These are phyloP conservation scores for Globisporangium cystogenes DNA, from an alignment of 352 stramenopile genomes.

Conservation along the genomic window DNA sequence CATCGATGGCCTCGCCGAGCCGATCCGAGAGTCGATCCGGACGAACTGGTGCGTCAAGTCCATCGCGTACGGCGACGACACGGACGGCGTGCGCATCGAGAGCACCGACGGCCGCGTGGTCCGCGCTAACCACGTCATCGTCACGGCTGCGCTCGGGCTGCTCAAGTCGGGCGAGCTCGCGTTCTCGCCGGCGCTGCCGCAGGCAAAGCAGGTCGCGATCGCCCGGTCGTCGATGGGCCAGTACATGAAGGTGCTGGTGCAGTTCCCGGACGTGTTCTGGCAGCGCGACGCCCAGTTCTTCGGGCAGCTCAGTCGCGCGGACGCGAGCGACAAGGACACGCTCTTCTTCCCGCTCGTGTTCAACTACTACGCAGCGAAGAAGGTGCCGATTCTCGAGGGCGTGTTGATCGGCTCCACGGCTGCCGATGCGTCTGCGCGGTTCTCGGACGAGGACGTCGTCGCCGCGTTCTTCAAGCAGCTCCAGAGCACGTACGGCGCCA, in stretches of 20 bases:
- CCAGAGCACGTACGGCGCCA: conserved; percentile 31
- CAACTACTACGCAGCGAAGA: conserved; percentile 53
- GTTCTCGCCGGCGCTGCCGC: conserved; percentile 46
- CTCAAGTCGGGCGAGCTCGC: conserved; percentile 35
- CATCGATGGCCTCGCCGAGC: conserved; percentile 25
- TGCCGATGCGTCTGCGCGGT: conserved; percentile 22
- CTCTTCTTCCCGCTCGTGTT: conserved; percentile 51
- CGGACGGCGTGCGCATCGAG: conserved; percentile 17
- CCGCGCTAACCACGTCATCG: conserved; percentile 35
- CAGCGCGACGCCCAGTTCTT: conserved; percentile 37
- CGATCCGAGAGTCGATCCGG: conserved; percentile 25
- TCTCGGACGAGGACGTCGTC: conserved; percentile 40
- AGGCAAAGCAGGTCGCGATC: conserved; percentile 35
- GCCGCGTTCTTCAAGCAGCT: conserved; percentile 37
- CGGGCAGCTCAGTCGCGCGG: conserved; percentile 19
- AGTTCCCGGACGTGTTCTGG: conserved; percentile 66
- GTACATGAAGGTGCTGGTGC: conserved; percentile 74
- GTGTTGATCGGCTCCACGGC: conserved; percentile 45
- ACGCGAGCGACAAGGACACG: conserved; percentile 1
- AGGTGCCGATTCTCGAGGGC: conserved; percentile 44
- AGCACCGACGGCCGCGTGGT: conserved; percentile 17
- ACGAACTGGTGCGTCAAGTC: conserved; percentile 21
- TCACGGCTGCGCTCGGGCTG: conserved; percentile 51
- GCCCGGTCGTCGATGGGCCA: conserved; percentile 51
- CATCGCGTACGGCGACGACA: conserved; percentile 18